These are phyloP conservation scores for Tolypocladium inflatum DNA, from an alignment of 2,329 filamentous ascomycete species.

Conservation along the genomic window DNA sequence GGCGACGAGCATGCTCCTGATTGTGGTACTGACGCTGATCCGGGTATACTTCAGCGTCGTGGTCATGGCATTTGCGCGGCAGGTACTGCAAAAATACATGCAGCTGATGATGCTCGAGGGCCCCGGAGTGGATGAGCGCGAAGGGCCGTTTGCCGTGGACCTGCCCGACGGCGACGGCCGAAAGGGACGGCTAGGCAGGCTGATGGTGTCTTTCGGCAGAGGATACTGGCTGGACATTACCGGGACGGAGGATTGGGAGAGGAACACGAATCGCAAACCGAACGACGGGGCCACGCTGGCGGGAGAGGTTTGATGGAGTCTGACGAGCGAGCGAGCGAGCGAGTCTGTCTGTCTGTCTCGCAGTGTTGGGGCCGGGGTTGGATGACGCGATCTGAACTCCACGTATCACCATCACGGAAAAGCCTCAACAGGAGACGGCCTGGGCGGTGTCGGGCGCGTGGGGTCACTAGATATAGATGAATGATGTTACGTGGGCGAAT, in stretches of 20 bases:
- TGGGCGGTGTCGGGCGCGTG: not conserved
- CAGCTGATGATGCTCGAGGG: conserved; percentile 38
- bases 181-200: conserved; percentile 67
- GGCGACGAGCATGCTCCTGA: conserved; percentile 68
- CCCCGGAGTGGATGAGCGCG: conserved; percentile 34
- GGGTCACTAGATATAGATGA: not conserved
- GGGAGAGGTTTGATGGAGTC: conserved; percentile 19
- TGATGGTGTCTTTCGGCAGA: conserved; percentile 64
- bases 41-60: conserved; percentile 78
- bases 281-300: conserved; percentile 23
- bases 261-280: conserved; percentile 49
- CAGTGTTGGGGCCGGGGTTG: not conserved
- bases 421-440: not conserved
- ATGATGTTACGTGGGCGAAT: not conserved
- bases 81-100: conserved; percentile 60
- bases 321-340: not conserved
- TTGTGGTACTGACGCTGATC: conserved; percentile 63
- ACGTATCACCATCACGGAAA: conserved; percentile 6
- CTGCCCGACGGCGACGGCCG: conserved; percentile 71
- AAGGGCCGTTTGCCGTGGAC: conserved; percentile 59
- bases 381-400: conserved; percentile 9
- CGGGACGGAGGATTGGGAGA: conserved; percentile 60
- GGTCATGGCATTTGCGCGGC: conserved; percentile 72
- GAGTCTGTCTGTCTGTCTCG: not conserved
- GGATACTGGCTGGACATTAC: conserved; percentile 73